Evolutionary conservation across 116 monocot genomes (phyloP).

Genomic region (Papilionanthe hybrid): DNA sequence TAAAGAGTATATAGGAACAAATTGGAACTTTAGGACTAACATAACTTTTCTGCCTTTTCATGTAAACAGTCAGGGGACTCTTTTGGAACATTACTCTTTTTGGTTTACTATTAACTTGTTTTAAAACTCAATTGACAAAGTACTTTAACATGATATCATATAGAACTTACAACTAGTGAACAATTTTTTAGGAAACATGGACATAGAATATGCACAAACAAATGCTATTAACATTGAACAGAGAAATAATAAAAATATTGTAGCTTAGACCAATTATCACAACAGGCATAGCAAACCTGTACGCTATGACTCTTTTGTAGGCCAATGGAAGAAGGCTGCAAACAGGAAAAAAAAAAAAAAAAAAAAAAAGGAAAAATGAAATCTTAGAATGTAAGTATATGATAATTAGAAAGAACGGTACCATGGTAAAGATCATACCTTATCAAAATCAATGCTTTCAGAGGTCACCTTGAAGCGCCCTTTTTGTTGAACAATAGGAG

Average conservation of each 20-base stretch:
- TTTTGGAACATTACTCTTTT: too few species aligned
- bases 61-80: too few species aligned
- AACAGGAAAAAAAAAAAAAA: not conserved
- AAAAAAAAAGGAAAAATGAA: not conserved
- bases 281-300: conserved; percentile 21
- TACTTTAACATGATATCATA: not conserved
- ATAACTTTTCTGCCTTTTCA: too few species aligned
- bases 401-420: not conserved
- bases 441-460: conserved; percentile 35
- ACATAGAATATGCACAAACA: not conserved
- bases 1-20: too few species aligned
- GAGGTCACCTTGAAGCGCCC: conserved; percentile 60
- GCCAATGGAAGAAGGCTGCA: conserved; percentile 12
- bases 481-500: conserved; percentile 38
- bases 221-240: not conserved
- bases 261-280: not conserved
- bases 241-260: not conserved
- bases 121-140: not conserved
- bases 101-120: not conserved
- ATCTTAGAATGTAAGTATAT: conserved; percentile 2
- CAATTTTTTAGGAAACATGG: not conserved
- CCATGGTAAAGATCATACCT: conserved; percentile 13
- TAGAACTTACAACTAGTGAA: not conserved
- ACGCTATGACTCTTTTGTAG: conserved; percentile 30
- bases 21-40: too few species aligned